phyloP scores from a whole-genome alignment of 1,139 yeast species.

The Debaryomyces psychrophilus region DNA sequence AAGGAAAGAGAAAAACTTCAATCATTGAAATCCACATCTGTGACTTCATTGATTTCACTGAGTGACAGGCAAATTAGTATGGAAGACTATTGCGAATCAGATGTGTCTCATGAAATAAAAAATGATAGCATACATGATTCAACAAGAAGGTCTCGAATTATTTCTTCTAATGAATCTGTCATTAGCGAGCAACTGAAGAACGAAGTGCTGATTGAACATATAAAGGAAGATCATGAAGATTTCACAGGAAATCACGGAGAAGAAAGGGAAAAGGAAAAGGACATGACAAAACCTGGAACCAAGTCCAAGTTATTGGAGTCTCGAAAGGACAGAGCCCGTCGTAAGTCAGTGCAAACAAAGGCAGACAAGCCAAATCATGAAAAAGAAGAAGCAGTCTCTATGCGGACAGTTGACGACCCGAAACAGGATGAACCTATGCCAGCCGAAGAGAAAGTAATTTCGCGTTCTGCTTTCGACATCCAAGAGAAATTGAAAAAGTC shows the following conservation, averaged over 20 bases:
- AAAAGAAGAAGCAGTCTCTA: background rate
- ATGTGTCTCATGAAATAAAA: conserved; percentile 7
- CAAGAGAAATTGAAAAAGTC: conserved; percentile 51
- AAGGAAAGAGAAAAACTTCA: conserved; percentile 17
- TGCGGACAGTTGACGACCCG: background rate
- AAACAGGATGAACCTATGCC: background rate
- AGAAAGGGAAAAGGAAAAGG: conserved; percentile 2
- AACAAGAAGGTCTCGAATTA: background rate
- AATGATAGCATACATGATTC: background rate
- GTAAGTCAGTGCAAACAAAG: conserved; percentile 12
- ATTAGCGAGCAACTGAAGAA: conserved; percentile 6
- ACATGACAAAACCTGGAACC: conserved; percentile 12
- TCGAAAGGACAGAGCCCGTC: conserved; percentile 1
- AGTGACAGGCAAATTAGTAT: conserved; percentile 10
- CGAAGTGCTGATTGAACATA: background rate
- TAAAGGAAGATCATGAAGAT: conserved; percentile 8
- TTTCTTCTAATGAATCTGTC: background rate
- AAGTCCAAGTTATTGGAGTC: conserved; percentile 1
- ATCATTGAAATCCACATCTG: conserved; percentile 16
- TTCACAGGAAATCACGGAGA: conserved; percentile 15
- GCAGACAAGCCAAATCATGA: conserved; percentile 9
- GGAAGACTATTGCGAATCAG: conserved; percentile 10
- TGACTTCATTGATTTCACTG: conserved; percentile 16
- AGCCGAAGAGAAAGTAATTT: conserved; percentile 6
- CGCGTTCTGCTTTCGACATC: conserved; percentile 42